These are phyloP conservation scores for Rehmannia glutinosa DNA, from an alignment of 257 asterid species.

Conservation along the genomic window DNA sequence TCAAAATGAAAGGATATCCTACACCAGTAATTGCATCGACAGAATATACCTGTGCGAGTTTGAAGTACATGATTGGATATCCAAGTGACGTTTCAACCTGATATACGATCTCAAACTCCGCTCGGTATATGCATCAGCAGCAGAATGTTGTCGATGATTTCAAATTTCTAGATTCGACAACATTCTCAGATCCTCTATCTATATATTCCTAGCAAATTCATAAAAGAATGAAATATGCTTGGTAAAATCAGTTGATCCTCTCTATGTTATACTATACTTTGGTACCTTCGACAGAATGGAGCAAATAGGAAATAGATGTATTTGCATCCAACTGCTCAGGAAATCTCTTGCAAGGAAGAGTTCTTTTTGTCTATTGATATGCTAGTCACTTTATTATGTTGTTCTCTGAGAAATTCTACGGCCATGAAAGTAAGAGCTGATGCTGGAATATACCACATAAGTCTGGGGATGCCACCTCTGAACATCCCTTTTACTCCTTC, in stretches of 20 bases:
- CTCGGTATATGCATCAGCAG: background rate
- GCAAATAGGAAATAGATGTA: background rate
- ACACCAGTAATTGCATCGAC: background rate
- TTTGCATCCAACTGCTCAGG: conserved; percentile 20
- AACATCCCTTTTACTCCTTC: conserved; percentile 72
- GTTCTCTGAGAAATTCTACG: conserved; percentile 69
- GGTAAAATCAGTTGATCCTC: conserved; percentile 1
- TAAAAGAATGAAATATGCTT: background rate
- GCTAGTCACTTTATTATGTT: conserved; percentile 39
- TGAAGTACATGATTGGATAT: background rate
- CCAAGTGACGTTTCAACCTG: background rate
- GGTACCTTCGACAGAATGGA: background rate
- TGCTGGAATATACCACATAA: conserved; percentile 76
- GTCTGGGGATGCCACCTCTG: conserved; percentile 71
- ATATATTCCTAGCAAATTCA: conserved; percentile 7
- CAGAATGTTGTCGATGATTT: background rate
- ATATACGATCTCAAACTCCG: background rate
- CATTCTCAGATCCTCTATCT: background rate
- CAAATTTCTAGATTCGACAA: background rate
- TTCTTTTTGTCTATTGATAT: conserved; percentile 54
- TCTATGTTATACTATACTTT: background rate
- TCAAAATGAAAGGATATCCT: no score
- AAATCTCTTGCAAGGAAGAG: conserved; percentile 49
- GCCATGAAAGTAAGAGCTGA: conserved; percentile 90
- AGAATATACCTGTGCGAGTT: background rate